These are phyloP conservation scores for Dryadomyces sulphureus DNA, from an alignment of 2,329 filamentous ascomycete genomes.

Conservation along the genomic window DNA sequence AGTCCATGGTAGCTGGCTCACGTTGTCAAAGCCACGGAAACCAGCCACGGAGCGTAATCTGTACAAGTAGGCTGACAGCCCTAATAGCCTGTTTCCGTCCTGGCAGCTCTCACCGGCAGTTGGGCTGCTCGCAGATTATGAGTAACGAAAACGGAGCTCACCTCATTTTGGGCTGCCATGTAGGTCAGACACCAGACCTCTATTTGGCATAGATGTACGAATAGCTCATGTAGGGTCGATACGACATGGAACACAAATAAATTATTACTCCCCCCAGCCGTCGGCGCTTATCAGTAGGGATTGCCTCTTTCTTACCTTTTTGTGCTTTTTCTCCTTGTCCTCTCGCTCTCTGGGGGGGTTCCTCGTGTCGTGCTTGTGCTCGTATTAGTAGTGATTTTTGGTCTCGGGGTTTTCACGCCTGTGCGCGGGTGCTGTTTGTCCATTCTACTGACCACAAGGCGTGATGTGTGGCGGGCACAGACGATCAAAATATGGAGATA, in stretches of 20 bases:
- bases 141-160: neutral
- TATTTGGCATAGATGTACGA: conserved; percentile 6
- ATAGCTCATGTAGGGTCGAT: conserved; percentile 8
- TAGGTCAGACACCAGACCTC: neutral
- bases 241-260: conserved; percentile 5
- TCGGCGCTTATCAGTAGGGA: neutral
- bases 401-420: too few species aligned
- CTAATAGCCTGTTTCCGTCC: neutral
- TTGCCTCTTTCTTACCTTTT: too few species aligned
- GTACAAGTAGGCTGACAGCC: neutral
- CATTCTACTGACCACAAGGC: too few species aligned
- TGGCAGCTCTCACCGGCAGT: neutral
- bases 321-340: neutral
- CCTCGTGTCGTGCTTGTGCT: too few species aligned
- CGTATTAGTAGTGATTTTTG: too few species aligned
- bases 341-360: neutral
- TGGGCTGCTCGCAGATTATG: neutral
- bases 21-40: too few species aligned
- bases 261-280: neutral
- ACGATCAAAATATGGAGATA: conserved; percentile 6
- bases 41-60: neutral
- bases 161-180: neutral
- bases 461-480: conserved; percentile 1
- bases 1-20: too few species aligned
- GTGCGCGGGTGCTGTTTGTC: too few species aligned